These are phyloP conservation scores for Glarea lozoyensis DNA, from an alignment of 495 filamentous ascomycete species.

Conservation along the genomic window DNA sequence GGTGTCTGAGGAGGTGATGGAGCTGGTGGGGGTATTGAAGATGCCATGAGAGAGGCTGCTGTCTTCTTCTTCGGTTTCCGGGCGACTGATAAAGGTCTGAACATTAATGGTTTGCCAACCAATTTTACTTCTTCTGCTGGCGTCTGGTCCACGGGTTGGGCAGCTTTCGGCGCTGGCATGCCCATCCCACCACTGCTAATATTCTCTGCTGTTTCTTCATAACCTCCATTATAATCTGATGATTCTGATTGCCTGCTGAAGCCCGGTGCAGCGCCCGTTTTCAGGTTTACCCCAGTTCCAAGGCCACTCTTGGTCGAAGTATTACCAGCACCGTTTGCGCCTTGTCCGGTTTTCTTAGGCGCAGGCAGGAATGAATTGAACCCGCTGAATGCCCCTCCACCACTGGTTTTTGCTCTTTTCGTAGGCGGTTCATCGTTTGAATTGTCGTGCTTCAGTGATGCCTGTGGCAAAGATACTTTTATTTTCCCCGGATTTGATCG, in stretches of 20 bases:
- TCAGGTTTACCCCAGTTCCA: slow-evolving; percentile 53
- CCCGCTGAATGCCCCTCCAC: slow-evolving; percentile 54
- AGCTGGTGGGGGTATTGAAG: not conserved
- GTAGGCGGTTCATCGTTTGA: slow-evolving; percentile 53
- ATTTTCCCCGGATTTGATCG: slow-evolving; percentile 75
- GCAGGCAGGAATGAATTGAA: slow-evolving; percentile 86
- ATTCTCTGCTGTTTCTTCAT: slow-evolving; percentile 17
- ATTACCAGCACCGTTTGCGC: slow-evolving; percentile 25
- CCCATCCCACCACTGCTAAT: slow-evolving; percentile 2
- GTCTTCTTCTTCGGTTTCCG: slow-evolving; percentile 64
- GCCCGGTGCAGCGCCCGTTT: slow-evolving; percentile 68
- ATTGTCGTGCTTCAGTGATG: slow-evolving; percentile 26
- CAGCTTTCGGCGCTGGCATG: slow-evolving; percentile 12
- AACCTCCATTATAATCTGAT: slow-evolving; percentile 10
- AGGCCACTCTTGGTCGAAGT: slow-evolving; percentile 13
- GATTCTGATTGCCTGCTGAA: slow-evolving; percentile 51
- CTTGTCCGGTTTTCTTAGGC: slow-evolving; percentile 53
- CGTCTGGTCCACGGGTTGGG: slow-evolving; percentile 35
- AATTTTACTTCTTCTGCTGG: slow-evolving; percentile 54
- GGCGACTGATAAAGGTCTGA: slow-evolving; percentile 76
- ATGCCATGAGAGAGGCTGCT: slow-evolving; percentile 9
- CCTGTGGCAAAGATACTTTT: slow-evolving; percentile 59
- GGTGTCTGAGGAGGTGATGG: slow-evolving; percentile 4
- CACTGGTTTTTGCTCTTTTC: slow-evolving; percentile 56
- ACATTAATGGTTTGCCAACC: slow-evolving; percentile 73